phyloP scores from a whole-genome alignment of 345 rosid genomes.

The Salix arbutifolia region DNA sequence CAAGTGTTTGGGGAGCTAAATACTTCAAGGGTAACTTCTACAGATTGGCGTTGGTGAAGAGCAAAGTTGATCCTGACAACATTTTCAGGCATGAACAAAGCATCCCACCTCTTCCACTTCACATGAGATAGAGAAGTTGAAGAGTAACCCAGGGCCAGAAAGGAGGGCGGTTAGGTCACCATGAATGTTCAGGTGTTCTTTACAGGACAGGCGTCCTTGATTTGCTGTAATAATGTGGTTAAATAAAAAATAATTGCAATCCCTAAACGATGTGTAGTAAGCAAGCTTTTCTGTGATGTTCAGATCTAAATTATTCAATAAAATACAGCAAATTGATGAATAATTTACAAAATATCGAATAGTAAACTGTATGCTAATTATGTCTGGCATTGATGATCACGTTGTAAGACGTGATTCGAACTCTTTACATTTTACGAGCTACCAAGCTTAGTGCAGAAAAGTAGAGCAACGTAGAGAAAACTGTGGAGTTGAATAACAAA shows the following conservation, averaged over 20 bases:
- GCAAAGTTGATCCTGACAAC: neutral
- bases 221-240: neutral
- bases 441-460: no score
- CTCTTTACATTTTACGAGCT: no score
- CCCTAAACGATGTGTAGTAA: neutral
- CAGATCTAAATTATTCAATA: neutral
- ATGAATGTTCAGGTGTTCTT: neutral
- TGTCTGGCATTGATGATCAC: no score
- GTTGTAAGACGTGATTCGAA: no score
- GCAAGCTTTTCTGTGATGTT: neutral
- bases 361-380: no score
- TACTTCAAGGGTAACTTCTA: neutral
- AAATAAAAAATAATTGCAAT: neutral
- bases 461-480: no score
- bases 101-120: neutral
- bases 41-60: neutral
- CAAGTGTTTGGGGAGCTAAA: neutral
- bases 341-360: neutral
- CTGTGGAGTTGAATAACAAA: no score
- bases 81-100: slow-evolving; percentile 20
- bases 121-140: neutral
- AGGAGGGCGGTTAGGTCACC: neutral
- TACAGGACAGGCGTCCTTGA: neutral
- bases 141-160: neutral
- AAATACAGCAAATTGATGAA: neutral